These are phyloP conservation scores for Melampsora americana DNA, from an alignment of 1,284 basidiomycete species.

Conservation along the genomic window DNA sequence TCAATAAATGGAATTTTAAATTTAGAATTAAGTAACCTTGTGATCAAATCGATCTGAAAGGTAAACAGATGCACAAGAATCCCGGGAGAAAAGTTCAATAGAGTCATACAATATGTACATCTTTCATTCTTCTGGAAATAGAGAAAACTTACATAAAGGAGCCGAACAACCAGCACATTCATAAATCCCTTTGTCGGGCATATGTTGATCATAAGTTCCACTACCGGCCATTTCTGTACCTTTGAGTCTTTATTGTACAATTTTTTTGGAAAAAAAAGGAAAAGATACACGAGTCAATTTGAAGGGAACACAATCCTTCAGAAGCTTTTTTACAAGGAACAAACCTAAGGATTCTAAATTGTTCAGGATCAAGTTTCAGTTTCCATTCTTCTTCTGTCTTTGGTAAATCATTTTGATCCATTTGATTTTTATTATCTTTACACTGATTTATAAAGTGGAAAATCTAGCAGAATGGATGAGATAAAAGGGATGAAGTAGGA, in stretches of 20 bases:
- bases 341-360: slow-evolving; percentile 36
- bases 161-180: slow-evolving; percentile 55
- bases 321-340: not conserved
- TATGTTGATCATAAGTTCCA: slow-evolving; percentile 26
- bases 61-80: not conserved
- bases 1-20: no score
- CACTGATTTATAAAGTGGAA: no score
- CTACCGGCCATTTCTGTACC: slow-evolving; percentile 29
- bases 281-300: not conserved
- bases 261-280: not conserved
- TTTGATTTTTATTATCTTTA: no score
- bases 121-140: slow-evolving; percentile 5
- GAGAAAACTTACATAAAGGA: slow-evolving; percentile 52
- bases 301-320: not conserved
- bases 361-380: slow-evolving; percentile 32
- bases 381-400: slow-evolving; percentile 39
- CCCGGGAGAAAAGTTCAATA: not conserved
- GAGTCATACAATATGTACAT: no score
- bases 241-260: not conserved
- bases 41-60: slow-evolving; percentile 40
- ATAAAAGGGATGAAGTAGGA: no score
- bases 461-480: no score
- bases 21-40: slow-evolving; percentile 12
- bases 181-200: slow-evolving; percentile 48
- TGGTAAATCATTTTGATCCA: not conserved